Conservation (phyloP, 2,329 filamentous ascomycete genomes). For the Phyllosticta paracitricarpa region DNA sequence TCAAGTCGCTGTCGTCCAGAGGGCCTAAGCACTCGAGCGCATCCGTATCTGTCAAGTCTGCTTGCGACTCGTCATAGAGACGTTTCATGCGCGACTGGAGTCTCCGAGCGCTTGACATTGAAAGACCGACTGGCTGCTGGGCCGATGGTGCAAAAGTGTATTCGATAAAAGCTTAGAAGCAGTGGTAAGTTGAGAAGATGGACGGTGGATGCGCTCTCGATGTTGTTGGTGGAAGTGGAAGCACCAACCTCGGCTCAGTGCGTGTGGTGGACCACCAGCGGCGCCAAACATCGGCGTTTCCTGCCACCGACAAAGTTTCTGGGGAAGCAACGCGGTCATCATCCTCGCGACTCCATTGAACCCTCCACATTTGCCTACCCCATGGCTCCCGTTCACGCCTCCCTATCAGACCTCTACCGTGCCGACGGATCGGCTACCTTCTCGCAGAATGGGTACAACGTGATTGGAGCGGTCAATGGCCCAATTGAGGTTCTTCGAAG, state of each 20-base stretch:
- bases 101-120: not conserved
- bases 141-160: not conserved
- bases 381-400: constrained; percentile 19
- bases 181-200: too few species aligned
- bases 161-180: not conserved
- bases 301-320: constrained; percentile 5
- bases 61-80: constrained; percentile 51
- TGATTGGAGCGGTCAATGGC: constrained; percentile 82
- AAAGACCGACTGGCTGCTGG: not conserved
- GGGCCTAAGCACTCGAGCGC: constrained; percentile 48
- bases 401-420: constrained; percentile 45
- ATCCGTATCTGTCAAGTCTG: constrained; percentile 46
- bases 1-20: constrained; percentile 45
- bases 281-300: constrained; percentile 5
- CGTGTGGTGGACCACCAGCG: not conserved
- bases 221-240: not conserved
- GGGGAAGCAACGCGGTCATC: constrained; percentile 2
- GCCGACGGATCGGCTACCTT: constrained; percentile 75
- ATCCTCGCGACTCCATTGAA: not conserved
- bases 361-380: not conserved
- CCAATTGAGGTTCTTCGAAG: constrained; percentile 81
- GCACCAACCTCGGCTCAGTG: constrained; percentile 3
- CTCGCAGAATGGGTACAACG: constrained; percentile 63
- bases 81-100: constrained; percentile 42
- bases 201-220: not conserved